phyloP scores from a whole-genome alignment of 169 alveolate species.

The Cryptosporidium ubiquitum region DNA sequence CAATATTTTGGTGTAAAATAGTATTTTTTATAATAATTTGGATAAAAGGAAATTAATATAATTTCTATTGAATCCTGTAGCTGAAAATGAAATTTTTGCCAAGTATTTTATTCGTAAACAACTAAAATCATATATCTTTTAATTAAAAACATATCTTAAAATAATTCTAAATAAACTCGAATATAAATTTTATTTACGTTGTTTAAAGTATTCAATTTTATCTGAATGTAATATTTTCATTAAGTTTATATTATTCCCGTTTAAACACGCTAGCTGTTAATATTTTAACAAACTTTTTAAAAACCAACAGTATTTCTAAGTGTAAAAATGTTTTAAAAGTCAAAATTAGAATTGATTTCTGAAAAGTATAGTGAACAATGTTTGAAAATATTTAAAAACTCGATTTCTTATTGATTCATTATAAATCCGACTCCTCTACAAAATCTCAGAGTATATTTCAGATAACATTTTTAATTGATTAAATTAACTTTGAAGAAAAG shows the following conservation, averaged over 20 bases:
- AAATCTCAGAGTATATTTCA: background rate
- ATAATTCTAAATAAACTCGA: too few relatives aligned
- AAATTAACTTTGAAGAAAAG: too few relatives aligned
- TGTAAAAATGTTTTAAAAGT: background rate
- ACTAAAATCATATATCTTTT: too few relatives aligned
- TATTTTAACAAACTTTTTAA: too few relatives aligned
- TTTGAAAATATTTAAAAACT: background rate
- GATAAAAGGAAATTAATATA: too few relatives aligned
- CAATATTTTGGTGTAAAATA: too few relatives aligned
- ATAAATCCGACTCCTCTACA: background rate
- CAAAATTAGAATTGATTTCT: too few relatives aligned
- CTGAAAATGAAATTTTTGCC: too few relatives aligned
- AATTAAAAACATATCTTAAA: too few relatives aligned
- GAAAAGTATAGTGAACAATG: background rate
- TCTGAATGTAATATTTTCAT: background rate
- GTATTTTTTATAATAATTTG: background rate
- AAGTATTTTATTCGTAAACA: background rate
- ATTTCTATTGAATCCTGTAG: background rate
- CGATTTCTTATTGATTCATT: too few relatives aligned
- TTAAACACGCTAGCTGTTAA: background rate
- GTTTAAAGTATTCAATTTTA: background rate
- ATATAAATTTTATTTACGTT: background rate
- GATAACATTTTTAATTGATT: too few relatives aligned
- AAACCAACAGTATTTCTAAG: background rate
- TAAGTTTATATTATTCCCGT: background rate